Evolutionary conservation across 1,284 basidiomycete species (phyloP).

Genomic region (Ganoderma leucocontextum): DNA sequence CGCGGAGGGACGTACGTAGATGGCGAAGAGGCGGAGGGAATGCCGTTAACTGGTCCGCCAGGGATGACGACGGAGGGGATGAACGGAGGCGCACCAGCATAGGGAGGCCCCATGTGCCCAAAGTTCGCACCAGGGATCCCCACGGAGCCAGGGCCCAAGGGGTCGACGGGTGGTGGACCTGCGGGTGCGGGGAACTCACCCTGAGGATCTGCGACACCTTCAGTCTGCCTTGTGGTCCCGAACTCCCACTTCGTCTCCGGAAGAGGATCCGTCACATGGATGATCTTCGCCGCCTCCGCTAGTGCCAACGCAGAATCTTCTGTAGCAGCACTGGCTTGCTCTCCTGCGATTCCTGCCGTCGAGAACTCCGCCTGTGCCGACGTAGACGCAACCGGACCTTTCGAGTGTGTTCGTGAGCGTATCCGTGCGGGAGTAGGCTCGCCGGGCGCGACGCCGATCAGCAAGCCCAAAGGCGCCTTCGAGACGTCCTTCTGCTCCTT

Average conservation of each 20-base stretch:
- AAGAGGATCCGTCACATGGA: slow-evolving; percentile 45
- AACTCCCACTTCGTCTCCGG: slow-evolving; percentile 61
- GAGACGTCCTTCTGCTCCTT: slow-evolving; percentile 29
- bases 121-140: slow-evolving; percentile 24
- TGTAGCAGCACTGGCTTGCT: slow-evolving; percentile 2
- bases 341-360: slow-evolving; percentile 14
- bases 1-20: slow-evolving; percentile 28
- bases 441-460: slow-evolving; percentile 54
- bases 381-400: slow-evolving; percentile 29
- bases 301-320: slow-evolving; percentile 23
- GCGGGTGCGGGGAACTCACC: slow-evolving; percentile 8
- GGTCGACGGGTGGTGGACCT: slow-evolving; percentile 7
- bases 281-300: slow-evolving; percentile 38
- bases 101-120: slow-evolving; percentile 17
- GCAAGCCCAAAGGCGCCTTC: slow-evolving; percentile 49
- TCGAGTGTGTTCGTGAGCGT: slow-evolving; percentile 46
- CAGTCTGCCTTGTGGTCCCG: slow-evolving; percentile 52
- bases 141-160: neutral
- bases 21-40: slow-evolving; percentile 26
- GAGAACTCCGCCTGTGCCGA: slow-evolving; percentile 6
- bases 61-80: slow-evolving; percentile 28
- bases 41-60: slow-evolving; percentile 21
- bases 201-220: slow-evolving; percentile 21
- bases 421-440: slow-evolving; percentile 49
- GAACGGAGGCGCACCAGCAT: slow-evolving; percentile 21